Base-by-base conservation (phyloP, 208 protist genomes). In the Acanthamoeba sp. region DNA sequence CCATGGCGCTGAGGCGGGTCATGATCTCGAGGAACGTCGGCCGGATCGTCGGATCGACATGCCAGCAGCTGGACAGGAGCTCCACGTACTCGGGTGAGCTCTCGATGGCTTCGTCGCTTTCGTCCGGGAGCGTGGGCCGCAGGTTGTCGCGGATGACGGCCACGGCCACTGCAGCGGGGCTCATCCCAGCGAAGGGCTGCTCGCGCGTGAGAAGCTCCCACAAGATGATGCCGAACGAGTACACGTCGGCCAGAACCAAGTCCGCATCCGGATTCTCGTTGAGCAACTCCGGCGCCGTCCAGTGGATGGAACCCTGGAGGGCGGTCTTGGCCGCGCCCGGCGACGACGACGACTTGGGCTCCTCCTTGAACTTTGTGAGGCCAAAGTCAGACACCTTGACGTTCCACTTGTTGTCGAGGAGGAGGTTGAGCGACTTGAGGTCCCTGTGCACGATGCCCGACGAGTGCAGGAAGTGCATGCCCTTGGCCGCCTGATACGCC, bases 11-110 rank as follows among this genome's bases (percentile, higher is more conserved):
- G n/a, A 93, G 89, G 18, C 89, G 38, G 1, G 89, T 93, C 40
- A 80, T 93, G 50, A 80, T 57, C 40, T 93, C 89, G 12, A 93
- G 40, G 89, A 93, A 93, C 29, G 89, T 82, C 4, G 89, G 89
- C 27, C 89, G 57, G 32, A 73, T 80, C 16, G 89, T 38, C 14
- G 89, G 89, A 29, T 93, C 89, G 10, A 9, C 12, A 22, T 73
- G 62, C 89, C 89, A 93, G 29, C 89, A 80, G 20, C 27, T 57
- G 22, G 14, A 9, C 24, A 93, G 20, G 6, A 78, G 59, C 62
- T 78, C 40, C 12, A 2, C 18, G 36, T 62, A 93, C 22, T 93
- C 88, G 40, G 29, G 29, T 4, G 55, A 27, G n/a, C n/a, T n/a
- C n/a, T n/a, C n/a, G 2, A 36, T 1, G 22, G 3, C 42, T 10